Conservation (phyloP, 192 early-diverging fungal species). For the Podila epicladia region DNA sequence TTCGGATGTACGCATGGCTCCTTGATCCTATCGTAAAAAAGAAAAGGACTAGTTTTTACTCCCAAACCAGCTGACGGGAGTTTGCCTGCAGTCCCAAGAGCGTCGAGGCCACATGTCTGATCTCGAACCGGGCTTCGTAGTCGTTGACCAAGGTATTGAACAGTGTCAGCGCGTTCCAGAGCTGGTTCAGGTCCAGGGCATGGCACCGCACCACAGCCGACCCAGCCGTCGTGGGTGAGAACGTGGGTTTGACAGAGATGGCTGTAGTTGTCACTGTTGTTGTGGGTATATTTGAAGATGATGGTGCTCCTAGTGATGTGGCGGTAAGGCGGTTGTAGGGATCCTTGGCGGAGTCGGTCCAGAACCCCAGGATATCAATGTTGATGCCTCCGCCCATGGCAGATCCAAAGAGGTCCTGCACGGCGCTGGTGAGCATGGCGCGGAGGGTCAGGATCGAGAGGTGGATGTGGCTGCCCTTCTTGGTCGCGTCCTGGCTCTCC, state of each 20-base stretch:
- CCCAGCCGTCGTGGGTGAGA: conserved; percentile 24
- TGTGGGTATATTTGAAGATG: conserved; percentile 13
- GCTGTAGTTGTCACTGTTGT: background rate
- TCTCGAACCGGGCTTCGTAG: conserved; percentile 32
- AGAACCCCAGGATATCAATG: conserved; percentile 45
- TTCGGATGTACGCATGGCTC: background rate
- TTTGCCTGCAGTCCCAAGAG: conserved; percentile 41
- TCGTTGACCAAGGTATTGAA: conserved; percentile 41
- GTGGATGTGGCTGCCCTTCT: conserved; percentile 1
- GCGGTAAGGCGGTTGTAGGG: conserved; percentile 28
- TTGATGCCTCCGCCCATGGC: conserved; percentile 47
- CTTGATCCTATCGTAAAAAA: too few species aligned
- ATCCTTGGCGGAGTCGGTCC: conserved; percentile 31
- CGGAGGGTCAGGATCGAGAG: conserved; percentile 44
- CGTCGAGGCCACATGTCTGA: conserved; percentile 28
- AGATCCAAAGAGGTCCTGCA: conserved; percentile 39
- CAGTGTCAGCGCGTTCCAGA: conserved; percentile 38
- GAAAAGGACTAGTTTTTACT: background rate
- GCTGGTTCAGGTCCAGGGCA: conserved; percentile 32
- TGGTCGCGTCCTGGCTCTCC: conserved; percentile 20
- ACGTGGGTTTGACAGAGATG: conserved; percentile 9
- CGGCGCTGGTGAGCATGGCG: conserved; percentile 35
- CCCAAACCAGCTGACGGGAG: conserved; percentile 36
- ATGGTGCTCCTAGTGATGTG: background rate
- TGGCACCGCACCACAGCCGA: conserved; percentile 34